phyloP scores from a whole-genome alignment of 305 asterid species.

The Solanum hybrid region DNA sequence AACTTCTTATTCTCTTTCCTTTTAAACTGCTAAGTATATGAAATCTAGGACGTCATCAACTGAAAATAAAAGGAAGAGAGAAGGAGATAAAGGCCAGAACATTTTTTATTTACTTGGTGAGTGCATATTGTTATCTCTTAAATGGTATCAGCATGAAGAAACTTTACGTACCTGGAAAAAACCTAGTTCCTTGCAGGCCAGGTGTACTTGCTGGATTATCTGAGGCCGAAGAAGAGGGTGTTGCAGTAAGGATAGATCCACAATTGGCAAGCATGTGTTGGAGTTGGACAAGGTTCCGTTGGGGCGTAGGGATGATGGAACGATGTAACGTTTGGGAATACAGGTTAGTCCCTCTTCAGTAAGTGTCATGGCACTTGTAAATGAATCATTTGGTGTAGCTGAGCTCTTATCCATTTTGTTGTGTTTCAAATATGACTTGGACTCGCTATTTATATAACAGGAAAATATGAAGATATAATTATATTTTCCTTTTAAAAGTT shows the following conservation, averaged over 20 bases:
- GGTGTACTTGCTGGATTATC: conserved; percentile 22
- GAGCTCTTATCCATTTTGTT: conserved; percentile 13
- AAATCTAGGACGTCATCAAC: background rate
- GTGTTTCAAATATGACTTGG: background rate
- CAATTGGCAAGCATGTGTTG: conserved; percentile 26
- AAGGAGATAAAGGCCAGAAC: background rate
- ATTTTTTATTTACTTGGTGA: background rate
- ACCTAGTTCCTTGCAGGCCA: conserved; percentile 50
- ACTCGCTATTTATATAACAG: conserved; percentile 2
- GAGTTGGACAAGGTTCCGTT: conserved; percentile 15
- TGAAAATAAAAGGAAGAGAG: background rate
- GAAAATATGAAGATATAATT: background rate
- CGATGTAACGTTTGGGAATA: conserved; percentile 39
- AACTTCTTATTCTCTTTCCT: background rate
- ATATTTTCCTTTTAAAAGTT: background rate
- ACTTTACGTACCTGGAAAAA: conserved; percentile 42
- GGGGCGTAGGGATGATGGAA: conserved; percentile 49
- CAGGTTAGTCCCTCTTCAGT: conserved; percentile 26
- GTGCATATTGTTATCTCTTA: background rate
- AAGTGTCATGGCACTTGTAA: conserved; percentile 35
- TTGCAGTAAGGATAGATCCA: conserved; percentile 38
- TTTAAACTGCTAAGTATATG: background rate
- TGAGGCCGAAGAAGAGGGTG: conserved; percentile 27
- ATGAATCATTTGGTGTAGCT: conserved; percentile 15
- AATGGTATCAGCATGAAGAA: background rate